phyloP scores from a whole-genome alignment of 805 yeast genomes.

The Ogataea populi-albae region DNA sequence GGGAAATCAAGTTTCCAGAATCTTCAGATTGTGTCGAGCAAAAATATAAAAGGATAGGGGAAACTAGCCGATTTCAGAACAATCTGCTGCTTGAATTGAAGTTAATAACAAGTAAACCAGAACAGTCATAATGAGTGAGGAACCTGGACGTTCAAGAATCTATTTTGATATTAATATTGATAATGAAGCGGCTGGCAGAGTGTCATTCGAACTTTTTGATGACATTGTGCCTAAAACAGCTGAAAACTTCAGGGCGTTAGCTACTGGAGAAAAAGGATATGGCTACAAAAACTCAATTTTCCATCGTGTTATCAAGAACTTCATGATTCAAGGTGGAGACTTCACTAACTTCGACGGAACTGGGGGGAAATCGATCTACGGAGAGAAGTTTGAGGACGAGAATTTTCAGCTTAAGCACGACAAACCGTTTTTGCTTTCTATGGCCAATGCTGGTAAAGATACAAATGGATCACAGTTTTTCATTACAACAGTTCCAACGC shows the following conservation, averaged over 20 bases:
- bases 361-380: slow-evolving; percentile 81
- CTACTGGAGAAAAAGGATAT: slow-evolving; percentile 83
- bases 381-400: slow-evolving; percentile 89
- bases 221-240: slow-evolving; percentile 78
- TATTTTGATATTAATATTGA: slow-evolving; percentile 80
- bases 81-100: no score
- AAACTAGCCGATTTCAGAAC: no score
- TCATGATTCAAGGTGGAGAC: slow-evolving; percentile 96
- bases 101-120: no score
- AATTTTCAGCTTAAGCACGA: slow-evolving; percentile 74
- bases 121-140: slow-evolving; percentile 8
- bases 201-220: slow-evolving; percentile 65
- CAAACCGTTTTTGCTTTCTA: slow-evolving; percentile 82
- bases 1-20: no score
- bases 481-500: slow-evolving; percentile 88
- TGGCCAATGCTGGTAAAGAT: slow-evolving; percentile 96
- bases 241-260: slow-evolving; percentile 83
- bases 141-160: slow-evolving; percentile 45
- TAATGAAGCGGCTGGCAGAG: slow-evolving; percentile 66
- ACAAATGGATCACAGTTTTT: slow-evolving; percentile 97
- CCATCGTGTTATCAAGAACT: slow-evolving; percentile 85
- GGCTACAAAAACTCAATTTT: slow-evolving; percentile 85
- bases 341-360: slow-evolving; percentile 72
- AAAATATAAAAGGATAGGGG: no score
- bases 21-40: no score